Base-by-base conservation (phyloP, 129 eudicot genomes). In the Logfia minima region DNA sequence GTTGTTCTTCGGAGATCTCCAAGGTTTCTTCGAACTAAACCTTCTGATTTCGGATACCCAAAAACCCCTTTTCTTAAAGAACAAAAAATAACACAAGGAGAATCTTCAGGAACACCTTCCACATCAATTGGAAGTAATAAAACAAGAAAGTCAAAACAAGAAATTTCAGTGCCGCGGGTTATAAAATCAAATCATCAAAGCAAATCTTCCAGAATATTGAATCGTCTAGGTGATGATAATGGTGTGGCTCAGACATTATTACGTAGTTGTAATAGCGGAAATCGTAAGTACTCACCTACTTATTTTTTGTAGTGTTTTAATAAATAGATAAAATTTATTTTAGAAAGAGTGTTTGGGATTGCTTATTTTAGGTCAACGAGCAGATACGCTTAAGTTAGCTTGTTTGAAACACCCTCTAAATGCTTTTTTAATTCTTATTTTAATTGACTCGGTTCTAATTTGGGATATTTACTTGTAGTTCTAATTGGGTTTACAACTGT, bases 1-100 rank as follows among this genome's bases (percentile, higher is more conserved):
- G 68, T 76, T 10, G 8, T 24, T 45, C 61, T 48, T 14, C 74
- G 61, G 0, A 70, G 93, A 32, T 75, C 82, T 66, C 84, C 32
- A n/a, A 77, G 28, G 32, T 72, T 75, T 23, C 58, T 2, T 21
- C 29, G 13, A 39, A 41, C 23, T 6, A 70, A 53, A 52, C 22
- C 16, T 29, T 24, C 60, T 18, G 48, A 34, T 43, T n/a, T 28
- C 2, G 58, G 10, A n/a, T 21, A 37, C 31, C 55, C 34, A 8
- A 68, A 37, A 4, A 68, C 73, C 73, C 73, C 73, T 39, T 19
- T 21, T 68, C 55, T 68, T 21, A 56, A 69, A 73, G 70, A 66
- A 22, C 81, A 75, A 13, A 45, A 72, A 41, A 26, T 19, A 11
- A 55, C 23, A 14, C 76, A 72, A 41, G 48, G 6, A 10, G 17